Percentiles rank a stretch among this genome's conserved stretches.
Conservation (phyloP, 768 basidiomycete genomes). For the Panaeolus cyanescens region DNA sequence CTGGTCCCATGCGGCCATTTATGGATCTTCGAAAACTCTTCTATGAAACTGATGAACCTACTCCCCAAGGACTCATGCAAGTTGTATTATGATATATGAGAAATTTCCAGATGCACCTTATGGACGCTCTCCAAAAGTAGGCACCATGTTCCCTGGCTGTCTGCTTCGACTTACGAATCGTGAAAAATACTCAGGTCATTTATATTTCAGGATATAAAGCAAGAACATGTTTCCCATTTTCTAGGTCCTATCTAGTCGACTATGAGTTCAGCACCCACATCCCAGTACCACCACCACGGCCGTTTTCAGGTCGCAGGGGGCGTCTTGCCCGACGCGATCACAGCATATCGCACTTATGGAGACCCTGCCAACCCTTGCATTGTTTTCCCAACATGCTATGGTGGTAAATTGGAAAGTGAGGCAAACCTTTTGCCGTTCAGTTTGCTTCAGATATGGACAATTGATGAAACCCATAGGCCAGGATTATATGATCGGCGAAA, state of each 20-base stretch:
- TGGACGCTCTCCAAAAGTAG: neutral
- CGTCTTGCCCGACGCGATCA: slow-evolving; percentile 54
- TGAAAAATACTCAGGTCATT: neutral
- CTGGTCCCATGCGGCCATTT: too few relatives aligned
- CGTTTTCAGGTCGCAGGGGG: slow-evolving; percentile 56
- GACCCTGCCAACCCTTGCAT: slow-evolving; percentile 54
- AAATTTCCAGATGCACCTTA: neutral
- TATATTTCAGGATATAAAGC: neutral
- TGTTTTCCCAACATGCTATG: slow-evolving; percentile 62
- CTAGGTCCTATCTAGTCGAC: too few relatives aligned
- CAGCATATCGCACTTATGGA: slow-evolving; percentile 61
- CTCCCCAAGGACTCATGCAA: too few relatives aligned
- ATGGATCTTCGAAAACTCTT: too few relatives aligned
- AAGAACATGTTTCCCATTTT: neutral
- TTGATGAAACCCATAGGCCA: too few relatives aligned
- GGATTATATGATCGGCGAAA: slow-evolving; percentile 47
- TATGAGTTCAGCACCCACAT: slow-evolving; percentile 24
- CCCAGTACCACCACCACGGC: slow-evolving; percentile 54
- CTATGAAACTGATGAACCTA: too few relatives aligned
- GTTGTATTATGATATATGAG: neutral
- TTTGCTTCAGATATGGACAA: too few relatives aligned
- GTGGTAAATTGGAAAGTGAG: slow-evolving; percentile 53
- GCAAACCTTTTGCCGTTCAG: slow-evolving; percentile 3
- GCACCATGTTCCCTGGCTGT: neutral
- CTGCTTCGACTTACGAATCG: neutral